Conservation (phyloP, 257 asterid genomes). For the Apocynum venetum region DNA sequence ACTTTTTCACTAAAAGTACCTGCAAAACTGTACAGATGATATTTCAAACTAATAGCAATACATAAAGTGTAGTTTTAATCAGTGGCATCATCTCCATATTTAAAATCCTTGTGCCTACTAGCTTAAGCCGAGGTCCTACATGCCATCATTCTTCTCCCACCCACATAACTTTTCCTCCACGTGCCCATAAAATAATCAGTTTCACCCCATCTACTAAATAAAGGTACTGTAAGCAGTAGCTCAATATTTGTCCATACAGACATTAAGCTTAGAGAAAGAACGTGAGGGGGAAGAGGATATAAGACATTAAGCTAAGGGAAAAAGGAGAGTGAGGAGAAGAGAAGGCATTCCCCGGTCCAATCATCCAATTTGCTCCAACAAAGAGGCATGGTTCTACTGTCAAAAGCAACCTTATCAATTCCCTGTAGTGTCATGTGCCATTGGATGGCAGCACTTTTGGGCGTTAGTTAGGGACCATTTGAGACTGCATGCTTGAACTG, state of each 20-base stretch:
- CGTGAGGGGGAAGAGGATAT: not conserved
- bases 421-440: not conserved
- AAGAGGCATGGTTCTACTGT: slow-evolving; percentile 13
- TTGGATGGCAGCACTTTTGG: too few species aligned
- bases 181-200: not conserved
- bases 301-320: not conserved
- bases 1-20: slow-evolving; percentile 91
- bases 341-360: not conserved
- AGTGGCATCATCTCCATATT: not conserved
- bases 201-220: not conserved
- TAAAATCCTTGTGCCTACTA: not conserved
- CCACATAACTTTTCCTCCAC: not conserved
- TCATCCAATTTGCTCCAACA: slow-evolving; percentile 6
- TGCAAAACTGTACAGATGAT: slow-evolving; percentile 67
- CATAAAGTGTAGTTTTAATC: not conserved
- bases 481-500: too few species aligned
- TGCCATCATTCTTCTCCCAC: not conserved
- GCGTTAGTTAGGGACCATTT: too few species aligned
- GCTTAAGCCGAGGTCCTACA: not conserved
- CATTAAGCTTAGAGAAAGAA: not conserved
- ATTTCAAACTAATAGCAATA: slow-evolving; percentile 6
- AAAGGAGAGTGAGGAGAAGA: too few species aligned
- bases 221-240: not conserved
- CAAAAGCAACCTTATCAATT: slow-evolving; percentile 13
- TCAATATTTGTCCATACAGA: not conserved